Base-by-base conservation (phyloP, 1,139 yeast genomes). In the Suhomyces ambrosiae region DNA sequence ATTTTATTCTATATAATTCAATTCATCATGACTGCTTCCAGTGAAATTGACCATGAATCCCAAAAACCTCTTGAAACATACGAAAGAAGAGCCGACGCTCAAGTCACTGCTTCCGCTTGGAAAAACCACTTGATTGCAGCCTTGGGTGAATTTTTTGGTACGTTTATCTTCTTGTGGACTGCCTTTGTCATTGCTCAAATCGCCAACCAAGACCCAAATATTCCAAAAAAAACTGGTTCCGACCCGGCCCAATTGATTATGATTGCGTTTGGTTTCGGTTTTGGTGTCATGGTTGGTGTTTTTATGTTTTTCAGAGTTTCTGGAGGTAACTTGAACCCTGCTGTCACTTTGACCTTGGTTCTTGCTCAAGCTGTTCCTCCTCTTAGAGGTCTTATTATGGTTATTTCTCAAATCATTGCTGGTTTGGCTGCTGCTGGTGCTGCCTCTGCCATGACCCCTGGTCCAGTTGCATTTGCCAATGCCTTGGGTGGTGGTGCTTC, bases 361-460 rank as follows among this genome's bases (percentile, higher is more conserved):
- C 66, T 84, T 35, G 84, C 86, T 18, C 76, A 85, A 46, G 94
- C 89, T 37, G 74, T 85, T 45, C 76, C 87, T 30, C 89, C 92
- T 40, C 43, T 82, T 27, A 79, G 95, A 61, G 92, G 86, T 49
- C 62, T 68, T 27, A 60, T 85, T 40, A 79, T 84, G 80, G 64
- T 78, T 63, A 36, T 80, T 39, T 56, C 90, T 31, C 95, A 88
- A 68, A 61, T 87, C 54, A 63, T 86, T 58, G 96, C 84, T 37
- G 95, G 95, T 63, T 83, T 88, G 82, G 88, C 89, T 52, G 96
- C 96, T 43, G 95, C 95, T 42, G 96, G 88, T 61, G 92, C 89
- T 31, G 95, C 90, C 34, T 68, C 78, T 48, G 95, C 89, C 35
- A 77, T 87, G 83, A 84, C 94, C 24, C 96, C 96, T 30, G 96